Conservation (phyloP, 1,139 yeast genomes). For the Geotrichum cucujoidarum region DNA sequence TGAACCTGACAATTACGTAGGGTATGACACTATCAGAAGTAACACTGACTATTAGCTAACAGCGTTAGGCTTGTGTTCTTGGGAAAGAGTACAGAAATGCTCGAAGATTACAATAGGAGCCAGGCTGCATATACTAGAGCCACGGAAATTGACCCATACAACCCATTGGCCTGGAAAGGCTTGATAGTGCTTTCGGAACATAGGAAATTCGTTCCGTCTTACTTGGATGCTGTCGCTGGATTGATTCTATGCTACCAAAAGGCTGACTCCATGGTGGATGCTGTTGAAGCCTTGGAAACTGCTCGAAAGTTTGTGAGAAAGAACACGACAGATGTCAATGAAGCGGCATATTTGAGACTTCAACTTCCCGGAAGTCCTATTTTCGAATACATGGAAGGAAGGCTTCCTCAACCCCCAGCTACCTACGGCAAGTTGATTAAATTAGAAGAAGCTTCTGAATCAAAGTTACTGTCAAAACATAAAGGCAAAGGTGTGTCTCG, state of each 20-base stretch:
- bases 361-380: conserved; percentile 62
- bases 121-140: conserved; percentile 52
- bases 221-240: conserved; percentile 36
- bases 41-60: conserved; percentile 9
- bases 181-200: conserved; percentile 51
- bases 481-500: conserved; percentile 32
- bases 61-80: conserved; percentile 32
- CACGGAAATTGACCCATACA: conserved; percentile 48
- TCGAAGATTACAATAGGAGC: conserved; percentile 44
- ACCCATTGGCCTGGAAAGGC: conserved; percentile 79
- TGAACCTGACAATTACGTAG: conserved; percentile 60
- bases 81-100: conserved; percentile 54
- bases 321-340: conserved; percentile 34
- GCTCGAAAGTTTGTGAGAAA: conserved; percentile 26
- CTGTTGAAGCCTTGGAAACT: conserved; percentile 23
- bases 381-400: conserved; percentile 52
- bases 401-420: conserved; percentile 48
- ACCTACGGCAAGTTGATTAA: conserved; percentile 51
- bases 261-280: conserved; percentile 29
- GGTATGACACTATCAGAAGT: conserved; percentile 42
- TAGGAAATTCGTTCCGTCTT: conserved; percentile 40
- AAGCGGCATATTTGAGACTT: conserved; percentile 47
- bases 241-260: conserved; percentile 27
- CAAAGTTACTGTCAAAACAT: conserved; percentile 27
- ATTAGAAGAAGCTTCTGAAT: conserved; percentile 44